A percentile compares a stretch with the other conserved stretches of the same genome.
Conservation (phyloP, 2,329 filamentous ascomycete species). For the Ophiostoma triangulosporum region DNA sequence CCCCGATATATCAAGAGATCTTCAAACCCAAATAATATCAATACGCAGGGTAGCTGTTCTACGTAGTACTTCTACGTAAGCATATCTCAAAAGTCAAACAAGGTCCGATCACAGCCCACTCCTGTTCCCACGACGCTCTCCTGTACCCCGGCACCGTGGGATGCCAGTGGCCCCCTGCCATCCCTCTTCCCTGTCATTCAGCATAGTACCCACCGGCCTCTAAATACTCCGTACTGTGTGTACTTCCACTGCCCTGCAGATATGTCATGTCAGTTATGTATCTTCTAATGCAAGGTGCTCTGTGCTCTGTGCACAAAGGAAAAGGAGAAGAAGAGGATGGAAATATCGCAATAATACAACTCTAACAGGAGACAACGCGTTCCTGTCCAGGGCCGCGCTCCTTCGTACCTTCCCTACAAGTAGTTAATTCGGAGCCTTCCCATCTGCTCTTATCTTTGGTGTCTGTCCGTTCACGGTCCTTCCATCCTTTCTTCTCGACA, state of each 20-base stretch:
- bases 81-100: background rate
- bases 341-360: background rate
- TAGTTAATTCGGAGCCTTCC: too few species aligned
- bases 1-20: too few species aligned
- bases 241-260: background rate
- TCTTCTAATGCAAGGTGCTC: background rate
- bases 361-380: slow-evolving; percentile 5
- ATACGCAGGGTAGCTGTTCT: too few species aligned
- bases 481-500: background rate
- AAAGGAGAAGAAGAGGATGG: background rate
- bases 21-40: too few species aligned
- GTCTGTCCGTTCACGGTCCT: background rate
- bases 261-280: too few species aligned
- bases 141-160: background rate
- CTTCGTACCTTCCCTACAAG: too few species aligned
- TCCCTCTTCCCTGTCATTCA: background rate
- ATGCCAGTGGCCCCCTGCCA: background rate
- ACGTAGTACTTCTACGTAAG: too few species aligned
- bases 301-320: background rate
- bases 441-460: too few species aligned
- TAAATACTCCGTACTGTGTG: too few species aligned
- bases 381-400: slow-evolving; percentile 1
- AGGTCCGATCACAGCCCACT: background rate
- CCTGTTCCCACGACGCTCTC: background rate
- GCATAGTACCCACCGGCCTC: too few species aligned